These are phyloP conservation scores for Arbutus unedo DNA, from an alignment of 148 eudicot species.

Conservation along the genomic window DNA sequence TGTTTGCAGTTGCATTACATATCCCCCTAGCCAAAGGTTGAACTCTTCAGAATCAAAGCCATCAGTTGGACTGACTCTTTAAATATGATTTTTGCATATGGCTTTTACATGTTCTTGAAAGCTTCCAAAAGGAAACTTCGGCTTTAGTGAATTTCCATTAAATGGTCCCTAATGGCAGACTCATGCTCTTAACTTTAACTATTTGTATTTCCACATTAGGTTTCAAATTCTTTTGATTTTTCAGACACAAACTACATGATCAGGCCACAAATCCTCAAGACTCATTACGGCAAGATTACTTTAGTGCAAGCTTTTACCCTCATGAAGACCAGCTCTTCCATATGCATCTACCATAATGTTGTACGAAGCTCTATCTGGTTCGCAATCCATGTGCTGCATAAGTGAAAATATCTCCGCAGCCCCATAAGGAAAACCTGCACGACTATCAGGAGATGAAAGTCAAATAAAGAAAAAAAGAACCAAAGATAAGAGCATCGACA, in stretches of 20 bases:
- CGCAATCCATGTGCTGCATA: constrained; percentile 87
- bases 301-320: constrained; percentile 34
- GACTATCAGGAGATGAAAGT: constrained; percentile 41
- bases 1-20: background rate
- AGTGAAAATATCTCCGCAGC: constrained; percentile 84
- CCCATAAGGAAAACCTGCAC: constrained; percentile 74
- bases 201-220: background rate
- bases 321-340: constrained; percentile 79
- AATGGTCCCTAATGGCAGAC: background rate
- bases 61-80: background rate
- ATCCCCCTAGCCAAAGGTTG: background rate
- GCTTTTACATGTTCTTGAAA: background rate
- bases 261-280: constrained; percentile 3
- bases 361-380: constrained; percentile 82
- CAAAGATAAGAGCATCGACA: background rate
- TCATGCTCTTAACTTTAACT: background rate
- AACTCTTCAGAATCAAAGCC: background rate
- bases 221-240: background rate
- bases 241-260: background rate
- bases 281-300: background rate
- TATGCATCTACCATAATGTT: constrained; percentile 92
- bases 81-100: background rate
- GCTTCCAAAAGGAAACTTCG: background rate
- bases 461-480: background rate
- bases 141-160: background rate